Evolutionary conservation across 352 stramenopile genomes (phyloP).

Genomic region (Phytophthora hybrid): DNA sequence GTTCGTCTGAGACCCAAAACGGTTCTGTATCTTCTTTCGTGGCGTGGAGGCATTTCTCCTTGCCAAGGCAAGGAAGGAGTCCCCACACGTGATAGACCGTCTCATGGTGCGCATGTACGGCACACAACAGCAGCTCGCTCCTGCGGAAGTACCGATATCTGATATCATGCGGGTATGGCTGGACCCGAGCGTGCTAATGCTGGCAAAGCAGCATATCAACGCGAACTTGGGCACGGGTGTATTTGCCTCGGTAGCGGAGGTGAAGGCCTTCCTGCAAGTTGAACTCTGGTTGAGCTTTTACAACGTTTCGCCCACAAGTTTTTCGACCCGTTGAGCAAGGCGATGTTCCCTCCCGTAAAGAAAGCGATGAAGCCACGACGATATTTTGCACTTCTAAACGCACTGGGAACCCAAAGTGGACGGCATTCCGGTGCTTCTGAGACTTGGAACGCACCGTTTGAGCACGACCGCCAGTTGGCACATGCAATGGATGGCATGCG

Average conservation of each 20-base stretch:
- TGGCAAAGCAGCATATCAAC: conserved; percentile 12
- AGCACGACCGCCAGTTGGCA: background rate
- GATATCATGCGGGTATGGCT: conserved; percentile 5
- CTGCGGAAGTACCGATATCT: conserved; percentile 1
- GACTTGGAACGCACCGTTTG: conserved; percentile 4
- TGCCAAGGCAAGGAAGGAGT: background rate
- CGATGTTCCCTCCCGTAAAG: conserved; percentile 1
- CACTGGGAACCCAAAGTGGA: background rate
- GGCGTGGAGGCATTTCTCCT: background rate
- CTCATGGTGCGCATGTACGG: conserved; percentile 8
- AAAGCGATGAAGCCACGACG: background rate
- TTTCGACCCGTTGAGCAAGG: conserved; percentile 1
- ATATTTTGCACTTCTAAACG: conserved; percentile 9
- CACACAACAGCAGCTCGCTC: background rate
- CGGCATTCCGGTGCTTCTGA: background rate
- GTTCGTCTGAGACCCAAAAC: too few species aligned
- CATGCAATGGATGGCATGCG: conserved; percentile 5
- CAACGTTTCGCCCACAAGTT: background rate
- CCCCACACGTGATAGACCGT: background rate
- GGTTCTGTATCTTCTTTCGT: too few species aligned
- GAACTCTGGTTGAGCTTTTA: conserved; percentile 10
- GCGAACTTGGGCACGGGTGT: background rate
- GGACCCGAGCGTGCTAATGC: conserved; percentile 1
- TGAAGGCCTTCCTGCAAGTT: conserved; percentile 6
- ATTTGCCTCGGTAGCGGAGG: background rate